Evolutionary conservation across 1,284 basidiomycete species (phyloP).

Genomic region (Leccinum proliferum): DNA sequence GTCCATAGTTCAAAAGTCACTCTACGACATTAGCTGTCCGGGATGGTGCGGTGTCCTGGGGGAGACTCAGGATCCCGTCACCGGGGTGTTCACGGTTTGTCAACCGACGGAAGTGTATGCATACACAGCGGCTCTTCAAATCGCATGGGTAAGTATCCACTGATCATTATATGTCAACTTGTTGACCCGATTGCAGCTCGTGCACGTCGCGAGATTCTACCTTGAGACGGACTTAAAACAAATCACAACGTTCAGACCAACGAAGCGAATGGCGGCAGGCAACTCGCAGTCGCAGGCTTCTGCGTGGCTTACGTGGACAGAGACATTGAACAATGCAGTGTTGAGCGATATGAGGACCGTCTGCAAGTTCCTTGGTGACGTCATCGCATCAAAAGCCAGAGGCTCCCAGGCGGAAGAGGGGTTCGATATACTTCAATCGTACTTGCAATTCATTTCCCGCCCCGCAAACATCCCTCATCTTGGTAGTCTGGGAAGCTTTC

Average conservation of each 20-base stretch:
- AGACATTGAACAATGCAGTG: not conserved
- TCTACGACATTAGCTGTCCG: not conserved
- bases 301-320: not conserved
- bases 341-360: not conserved
- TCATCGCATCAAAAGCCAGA: not conserved
- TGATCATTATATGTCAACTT: not conserved
- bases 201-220: not conserved
- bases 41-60: not conserved
- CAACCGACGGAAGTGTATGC: not conserved
- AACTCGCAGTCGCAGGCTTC: not conserved
- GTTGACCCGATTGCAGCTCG: not conserved
- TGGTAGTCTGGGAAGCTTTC: not conserved
- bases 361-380: not conserved
- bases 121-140: not conserved
- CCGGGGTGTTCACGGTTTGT: not conserved
- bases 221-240: not conserved
- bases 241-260: not conserved
- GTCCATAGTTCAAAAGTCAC: not conserved
- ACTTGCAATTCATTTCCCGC: not conserved
- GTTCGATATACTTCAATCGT: not conserved
- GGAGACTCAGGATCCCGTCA: not conserved
- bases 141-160: not conserved
- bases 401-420: not conserved
- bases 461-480: not conserved
- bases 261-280: not conserved